phyloP scores from a whole-genome alignment of 1,139 yeast species.

The Protomyces lactucae-debilis region DNA sequence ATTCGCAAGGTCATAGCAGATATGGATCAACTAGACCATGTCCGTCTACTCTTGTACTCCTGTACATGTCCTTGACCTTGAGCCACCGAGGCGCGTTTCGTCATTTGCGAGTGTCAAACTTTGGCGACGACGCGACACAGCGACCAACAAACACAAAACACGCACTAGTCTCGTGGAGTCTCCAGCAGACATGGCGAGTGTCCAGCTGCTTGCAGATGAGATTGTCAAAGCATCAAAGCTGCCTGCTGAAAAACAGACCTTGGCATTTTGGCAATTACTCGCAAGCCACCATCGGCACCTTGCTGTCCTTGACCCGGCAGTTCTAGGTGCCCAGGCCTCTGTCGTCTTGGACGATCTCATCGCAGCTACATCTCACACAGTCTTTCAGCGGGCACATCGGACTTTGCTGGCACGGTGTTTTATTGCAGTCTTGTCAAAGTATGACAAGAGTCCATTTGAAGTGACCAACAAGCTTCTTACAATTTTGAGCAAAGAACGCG shows the following conservation, averaged over 20 bases:
- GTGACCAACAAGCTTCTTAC: conserved; percentile 36
- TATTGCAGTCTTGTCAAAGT: conserved; percentile 28
- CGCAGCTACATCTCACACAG: conserved; percentile 42
- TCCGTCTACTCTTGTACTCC: no score
- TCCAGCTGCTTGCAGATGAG: not conserved
- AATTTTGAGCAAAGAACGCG: conserved; percentile 36
- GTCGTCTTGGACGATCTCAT: conserved; percentile 44
- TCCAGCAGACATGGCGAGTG: not conserved
- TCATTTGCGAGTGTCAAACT: no score
- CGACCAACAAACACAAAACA: no score
- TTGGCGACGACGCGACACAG: no score
- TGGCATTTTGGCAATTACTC: conserved; percentile 31
- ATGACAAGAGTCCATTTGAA: conserved; percentile 37
- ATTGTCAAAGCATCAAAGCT: not conserved
- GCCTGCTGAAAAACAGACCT: conserved; percentile 30
- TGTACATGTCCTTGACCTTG: no score
- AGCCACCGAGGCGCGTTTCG: no score
- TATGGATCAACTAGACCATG: no score
- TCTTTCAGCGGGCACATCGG: conserved; percentile 31
- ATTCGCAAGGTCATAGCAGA: no score
- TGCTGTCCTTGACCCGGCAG: conserved; percentile 29
- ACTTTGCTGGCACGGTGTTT: conserved; percentile 32
- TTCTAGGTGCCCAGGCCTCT: conserved; percentile 32
- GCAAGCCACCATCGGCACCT: conserved; percentile 30
- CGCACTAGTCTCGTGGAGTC: no score